These are phyloP conservation scores for Helotiales sp. DNA, from an alignment of 2,329 filamentous ascomycete species.

Conservation along the genomic window DNA sequence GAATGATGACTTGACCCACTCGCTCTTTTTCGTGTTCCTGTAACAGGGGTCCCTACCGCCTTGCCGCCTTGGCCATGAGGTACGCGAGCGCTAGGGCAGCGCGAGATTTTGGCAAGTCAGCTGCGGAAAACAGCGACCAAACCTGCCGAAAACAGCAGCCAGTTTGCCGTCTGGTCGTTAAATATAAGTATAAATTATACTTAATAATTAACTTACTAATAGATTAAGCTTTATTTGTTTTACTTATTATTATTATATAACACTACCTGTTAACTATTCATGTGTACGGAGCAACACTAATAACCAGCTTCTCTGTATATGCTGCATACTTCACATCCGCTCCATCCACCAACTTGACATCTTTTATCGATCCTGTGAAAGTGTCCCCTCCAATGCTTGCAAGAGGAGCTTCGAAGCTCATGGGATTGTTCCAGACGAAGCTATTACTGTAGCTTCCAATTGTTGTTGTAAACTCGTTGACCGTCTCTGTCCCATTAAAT, in stretches of 20 bases:
- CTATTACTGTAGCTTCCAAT: slow-evolving; percentile 21
- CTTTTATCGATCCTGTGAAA: slow-evolving; percentile 23
- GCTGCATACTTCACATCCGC: slow-evolving; percentile 20
- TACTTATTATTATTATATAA: no score
- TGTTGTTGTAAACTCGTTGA: slow-evolving; percentile 24
- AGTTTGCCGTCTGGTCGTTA: slow-evolving; percentile 23
- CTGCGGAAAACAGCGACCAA: slow-evolving; percentile 22
- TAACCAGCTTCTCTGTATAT: slow-evolving; percentile 12
- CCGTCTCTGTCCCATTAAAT: slow-evolving; percentile 1
- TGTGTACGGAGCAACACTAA: slow-evolving; percentile 17
- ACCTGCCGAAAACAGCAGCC: slow-evolving; percentile 23
- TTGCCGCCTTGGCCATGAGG: slow-evolving; percentile 24
- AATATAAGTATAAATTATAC: slow-evolving; percentile 12
- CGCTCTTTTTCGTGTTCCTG: neutral
- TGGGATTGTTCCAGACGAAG: slow-evolving; percentile 25
- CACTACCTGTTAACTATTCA: no score
- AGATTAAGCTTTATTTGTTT: no score
- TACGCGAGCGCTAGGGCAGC: slow-evolving; percentile 24
- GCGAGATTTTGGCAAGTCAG: slow-evolving; percentile 23
- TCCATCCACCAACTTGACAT: slow-evolving; percentile 20
- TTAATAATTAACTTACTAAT: no score
- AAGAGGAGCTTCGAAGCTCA: slow-evolving; percentile 28
- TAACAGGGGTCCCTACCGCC: slow-evolving; percentile 4
- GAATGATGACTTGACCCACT: slow-evolving; percentile 13
- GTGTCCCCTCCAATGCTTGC: slow-evolving; percentile 21